These are phyloP conservation scores for Clavispora santaluciae DNA, from an alignment of 805 yeast genomes.

Conservation along the genomic window DNA sequence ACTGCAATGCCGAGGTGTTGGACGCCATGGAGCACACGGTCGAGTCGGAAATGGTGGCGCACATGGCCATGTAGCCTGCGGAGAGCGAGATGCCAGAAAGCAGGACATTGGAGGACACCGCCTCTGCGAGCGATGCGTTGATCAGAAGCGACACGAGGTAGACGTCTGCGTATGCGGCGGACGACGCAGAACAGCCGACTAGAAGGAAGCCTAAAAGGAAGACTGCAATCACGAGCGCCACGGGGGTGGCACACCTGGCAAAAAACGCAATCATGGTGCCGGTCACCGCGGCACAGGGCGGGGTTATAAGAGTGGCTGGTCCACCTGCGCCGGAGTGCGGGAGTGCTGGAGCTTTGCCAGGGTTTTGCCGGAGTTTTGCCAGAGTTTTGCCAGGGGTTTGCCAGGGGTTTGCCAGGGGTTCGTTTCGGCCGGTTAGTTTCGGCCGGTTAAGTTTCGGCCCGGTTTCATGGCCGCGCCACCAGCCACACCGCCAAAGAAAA, in stretches of 20 bases:
- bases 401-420: too few relatives aligned
- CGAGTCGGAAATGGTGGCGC: constrained; percentile 36
- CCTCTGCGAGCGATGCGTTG: constrained; percentile 42
- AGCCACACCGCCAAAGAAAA: not conserved
- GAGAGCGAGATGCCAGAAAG: constrained; percentile 39
- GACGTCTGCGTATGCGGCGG: constrained; percentile 42
- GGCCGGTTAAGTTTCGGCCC: too few relatives aligned
- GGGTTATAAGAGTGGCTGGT: too few relatives aligned
- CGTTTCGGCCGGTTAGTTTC: too few relatives aligned
- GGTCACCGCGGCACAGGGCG: too few relatives aligned
- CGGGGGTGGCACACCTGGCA: constrained; percentile 10
- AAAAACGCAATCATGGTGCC: constrained; percentile 9
- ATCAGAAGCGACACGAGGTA: constrained; percentile 47
- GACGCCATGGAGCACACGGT: constrained; percentile 34
- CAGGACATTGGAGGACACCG: constrained; percentile 24
- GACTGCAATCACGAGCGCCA: constrained; percentile 42
- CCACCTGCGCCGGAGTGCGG: too few relatives aligned
- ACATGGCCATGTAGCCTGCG: constrained; percentile 55
- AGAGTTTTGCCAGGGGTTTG: too few relatives aligned
- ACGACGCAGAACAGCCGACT: constrained; percentile 46
- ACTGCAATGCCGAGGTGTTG: constrained; percentile 19
- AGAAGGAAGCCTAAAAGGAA: constrained; percentile 52
- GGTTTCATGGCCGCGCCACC: not conserved
- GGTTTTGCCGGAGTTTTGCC: too few relatives aligned
- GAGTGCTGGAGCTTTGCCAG: too few relatives aligned